These are phyloP conservation scores for Russula abietina DNA, from an alignment of 768 basidiomycete genomes.

Conservation along the genomic window DNA sequence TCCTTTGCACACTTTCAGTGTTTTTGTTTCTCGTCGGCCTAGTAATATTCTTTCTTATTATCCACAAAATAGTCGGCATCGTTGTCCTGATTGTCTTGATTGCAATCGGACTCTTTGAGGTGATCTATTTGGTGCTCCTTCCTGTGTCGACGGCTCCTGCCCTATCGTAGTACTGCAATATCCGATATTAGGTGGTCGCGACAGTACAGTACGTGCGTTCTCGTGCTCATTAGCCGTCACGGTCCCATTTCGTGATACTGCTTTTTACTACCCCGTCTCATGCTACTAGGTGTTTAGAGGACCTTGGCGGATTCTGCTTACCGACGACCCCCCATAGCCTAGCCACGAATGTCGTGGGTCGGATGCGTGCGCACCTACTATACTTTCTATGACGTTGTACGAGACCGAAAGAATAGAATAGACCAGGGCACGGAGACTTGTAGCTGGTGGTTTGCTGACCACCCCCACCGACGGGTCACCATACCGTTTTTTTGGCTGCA, in stretches of 20 bases:
- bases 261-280: too few species aligned
- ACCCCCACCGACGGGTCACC: slow-evolving; percentile 7
- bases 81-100: not conserved
- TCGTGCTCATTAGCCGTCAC: too few species aligned
- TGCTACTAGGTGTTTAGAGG: too few species aligned
- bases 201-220: too few species aligned
- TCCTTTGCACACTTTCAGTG: slow-evolving; percentile 22
- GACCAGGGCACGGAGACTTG: not conserved
- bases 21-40: slow-evolving; percentile 46
- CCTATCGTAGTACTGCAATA: slow-evolving; percentile 11
- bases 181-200: not conserved
- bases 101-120: not conserved
- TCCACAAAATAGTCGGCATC: slow-evolving; percentile 10
- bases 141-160: not conserved
- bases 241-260: too few species aligned
- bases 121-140: slow-evolving; percentile 1
- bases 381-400: too few species aligned
- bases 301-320: too few species aligned
- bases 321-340: too few species aligned
- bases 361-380: too few species aligned
- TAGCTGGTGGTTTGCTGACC: slow-evolving; percentile 13
- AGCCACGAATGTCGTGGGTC: too few species aligned
- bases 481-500: slow-evolving; percentile 12
- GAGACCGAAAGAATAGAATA: not conserved
- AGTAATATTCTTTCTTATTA: slow-evolving; percentile 38